phyloP scores from a whole-genome alignment of 139 green algal genomes.

The Nannochloris sp. region DNA sequence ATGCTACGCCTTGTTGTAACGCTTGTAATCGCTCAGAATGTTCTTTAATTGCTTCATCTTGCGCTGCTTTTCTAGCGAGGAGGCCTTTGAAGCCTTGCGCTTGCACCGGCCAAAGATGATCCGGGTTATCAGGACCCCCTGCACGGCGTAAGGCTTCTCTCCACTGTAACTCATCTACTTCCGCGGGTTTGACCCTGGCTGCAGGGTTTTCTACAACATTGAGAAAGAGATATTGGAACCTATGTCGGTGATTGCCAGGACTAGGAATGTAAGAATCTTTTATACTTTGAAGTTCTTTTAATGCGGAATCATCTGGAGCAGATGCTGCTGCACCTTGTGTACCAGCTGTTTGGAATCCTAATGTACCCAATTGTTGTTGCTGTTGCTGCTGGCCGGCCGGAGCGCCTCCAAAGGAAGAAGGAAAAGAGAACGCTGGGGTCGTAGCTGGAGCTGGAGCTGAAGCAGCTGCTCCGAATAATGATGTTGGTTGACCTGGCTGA shows the following conservation, averaged over 20 bases:
- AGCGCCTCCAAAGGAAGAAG: neutral
- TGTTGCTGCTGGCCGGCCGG: neutral
- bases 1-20: constrained; percentile 12
- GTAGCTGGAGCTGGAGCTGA: neutral
- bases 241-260: constrained; percentile 25
- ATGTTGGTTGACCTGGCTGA: constrained; percentile 7
- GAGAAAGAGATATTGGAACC: constrained; percentile 63
- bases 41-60: constrained; percentile 38
- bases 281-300: constrained; percentile 38
- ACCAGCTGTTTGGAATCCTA: neutral
- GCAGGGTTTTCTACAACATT: constrained; percentile 58
- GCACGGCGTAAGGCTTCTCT: constrained; percentile 53
- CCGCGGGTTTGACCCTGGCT: constrained; percentile 44
- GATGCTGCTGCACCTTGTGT: neutral
- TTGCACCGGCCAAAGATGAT: constrained; percentile 64
- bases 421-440: neutral
- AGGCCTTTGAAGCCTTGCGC: constrained; percentile 62
- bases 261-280: constrained; percentile 24
- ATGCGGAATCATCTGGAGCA: constrained; percentile 20
- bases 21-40: constrained; percentile 27
- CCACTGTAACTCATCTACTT: constrained; percentile 68
- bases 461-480: constrained; percentile 8
- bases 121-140: constrained; percentile 45
- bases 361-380: neutral
- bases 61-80: constrained; percentile 27